Conservation (phyloP, 23 red algal species). For the Chondrus crispus region DNA sequence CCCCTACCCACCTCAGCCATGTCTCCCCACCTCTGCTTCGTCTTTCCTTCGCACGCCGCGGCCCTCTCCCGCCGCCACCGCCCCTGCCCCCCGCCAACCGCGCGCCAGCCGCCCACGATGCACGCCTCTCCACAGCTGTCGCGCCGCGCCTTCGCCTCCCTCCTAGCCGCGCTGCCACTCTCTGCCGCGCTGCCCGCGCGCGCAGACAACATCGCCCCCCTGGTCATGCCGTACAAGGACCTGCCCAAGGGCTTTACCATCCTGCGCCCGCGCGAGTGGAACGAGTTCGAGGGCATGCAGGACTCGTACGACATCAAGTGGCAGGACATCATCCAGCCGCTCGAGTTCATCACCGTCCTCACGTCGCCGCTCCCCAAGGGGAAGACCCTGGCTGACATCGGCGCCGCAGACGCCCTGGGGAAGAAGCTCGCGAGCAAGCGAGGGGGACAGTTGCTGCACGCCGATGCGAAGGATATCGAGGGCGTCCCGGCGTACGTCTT, state of each 20-base stretch:
- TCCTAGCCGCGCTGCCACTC: not conserved
- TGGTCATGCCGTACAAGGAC: slow-evolving; percentile 82
- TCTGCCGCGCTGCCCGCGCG: not conserved
- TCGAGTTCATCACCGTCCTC: slow-evolving; percentile 88
- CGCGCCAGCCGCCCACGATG: too few relatives aligned
- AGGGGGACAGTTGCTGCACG: slow-evolving; percentile 57
- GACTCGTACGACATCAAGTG: slow-evolving; percentile 97
- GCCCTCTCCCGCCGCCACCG: not conserved
- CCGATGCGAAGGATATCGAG: slow-evolving; percentile 45
- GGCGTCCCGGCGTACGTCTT: slow-evolving; percentile 73
- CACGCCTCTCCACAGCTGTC: not conserved
- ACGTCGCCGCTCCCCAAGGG: slow-evolving; percentile 64
- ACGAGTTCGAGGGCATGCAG: slow-evolving; percentile 86
- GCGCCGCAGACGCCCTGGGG: slow-evolving; percentile 67
- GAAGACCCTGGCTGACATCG: slow-evolving; percentile 62
- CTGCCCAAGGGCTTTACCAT: slow-evolving; percentile 87
- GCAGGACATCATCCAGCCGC: slow-evolving; percentile 96
- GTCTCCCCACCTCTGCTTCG: not conserved
- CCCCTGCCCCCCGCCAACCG: not conserved
- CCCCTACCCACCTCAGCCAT: not conserved
- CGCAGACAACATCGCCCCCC: slow-evolving; percentile 33
- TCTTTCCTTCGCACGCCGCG: not conserved
- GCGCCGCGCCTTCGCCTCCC: slow-evolving; percentile 9
- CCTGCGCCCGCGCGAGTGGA: slow-evolving; percentile 88
- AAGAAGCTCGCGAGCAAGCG: slow-evolving; percentile 54